A percentile compares a stretch with the other conserved stretches of the same genome.
These are phyloP conservation scores for Nothophoma quercina DNA, from an alignment of 2,329 filamentous ascomycete species.

Conservation along the genomic window DNA sequence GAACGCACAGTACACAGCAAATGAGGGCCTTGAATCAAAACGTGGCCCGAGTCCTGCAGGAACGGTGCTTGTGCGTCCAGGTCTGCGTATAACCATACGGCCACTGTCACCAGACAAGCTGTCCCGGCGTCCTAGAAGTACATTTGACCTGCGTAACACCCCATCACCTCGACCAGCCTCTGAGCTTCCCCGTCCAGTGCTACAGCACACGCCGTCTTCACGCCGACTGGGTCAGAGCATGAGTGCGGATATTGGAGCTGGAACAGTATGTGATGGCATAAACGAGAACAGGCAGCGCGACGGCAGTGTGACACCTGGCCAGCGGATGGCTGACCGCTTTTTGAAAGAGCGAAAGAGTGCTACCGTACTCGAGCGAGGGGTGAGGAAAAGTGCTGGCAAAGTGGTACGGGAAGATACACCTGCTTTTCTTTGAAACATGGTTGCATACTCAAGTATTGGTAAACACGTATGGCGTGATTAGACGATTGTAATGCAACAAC, in stretches of 20 bases:
- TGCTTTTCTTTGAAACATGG: constrained; percentile 11
- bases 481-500: too few relatives aligned
- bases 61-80: constrained; percentile 19
- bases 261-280: not conserved
- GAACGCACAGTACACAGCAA: constrained; percentile 27
- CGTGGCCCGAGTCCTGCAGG: constrained; percentile 2
- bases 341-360: constrained; percentile 26
- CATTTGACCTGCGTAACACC: constrained; percentile 40
- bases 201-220: constrained; percentile 15
- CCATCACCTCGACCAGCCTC: constrained; percentile 9
- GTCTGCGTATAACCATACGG: constrained; percentile 25
- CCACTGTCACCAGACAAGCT: constrained; percentile 33
- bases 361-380: constrained; percentile 10
- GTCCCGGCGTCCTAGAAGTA: constrained; percentile 38
- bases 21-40: constrained; percentile 3
- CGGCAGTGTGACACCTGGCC: constrained; percentile 35
- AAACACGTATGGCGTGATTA: too few relatives aligned
- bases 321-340: constrained; percentile 39
- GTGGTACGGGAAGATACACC: constrained; percentile 17
- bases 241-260: constrained; percentile 18
- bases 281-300: constrained; percentile 14
- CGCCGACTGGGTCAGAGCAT: constrained; percentile 27
- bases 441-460: not conserved
- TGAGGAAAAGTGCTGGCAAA: not conserved
- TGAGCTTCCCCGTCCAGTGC: constrained; percentile 11